Base-by-base conservation (phyloP, 306 rosid genomes). In the Mimosa pudica region DNA sequence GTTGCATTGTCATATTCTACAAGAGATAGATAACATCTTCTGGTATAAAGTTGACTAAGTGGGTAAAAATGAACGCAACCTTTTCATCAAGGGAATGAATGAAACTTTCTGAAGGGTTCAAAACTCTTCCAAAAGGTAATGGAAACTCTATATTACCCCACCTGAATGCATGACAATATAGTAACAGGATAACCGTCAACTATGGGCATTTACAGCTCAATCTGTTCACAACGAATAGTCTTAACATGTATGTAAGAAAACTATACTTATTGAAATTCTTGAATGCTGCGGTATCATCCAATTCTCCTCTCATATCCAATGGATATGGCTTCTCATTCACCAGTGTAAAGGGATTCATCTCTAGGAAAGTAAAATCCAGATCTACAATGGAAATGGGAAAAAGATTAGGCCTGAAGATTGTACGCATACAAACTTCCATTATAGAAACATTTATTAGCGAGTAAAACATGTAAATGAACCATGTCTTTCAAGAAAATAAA, bases 211-310 rank as follows among this genome's bases (percentile, higher is more conserved):
- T 16, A 51, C 9, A 68, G 72, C n/a, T 57, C 30, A 74, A 33
- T 79, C 81, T 74, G 48, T 74, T 54, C 52, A 52, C 10, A 46
- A 79, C 63, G 71, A 82, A 52, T 48, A 77, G 60, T 74, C 33
- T n/a, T 55, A 66, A 79, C 47, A 75, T 73, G 55, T 77, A 70
- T 51, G 68, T 67, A 54, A 49, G 78, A 81, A 35, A 54, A 79
- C 0, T 51, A 78, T 89, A 93, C 98, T 86, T 93, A 70, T 86
- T 86, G 81, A 93, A 91, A 88, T 91, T 93, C 88, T 93, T 91
- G 82, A 93, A 93, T 10, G 91, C 93, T 44, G 97, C 97, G 77
- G 94, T 93, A 84, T 93, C 98, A 82, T 93, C 98, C 87, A 93
- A 73, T 80, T 93, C 98, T 64, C 98, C 98, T 81, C 98, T 86